Conservation (phyloP, 2,329 filamentous ascomycete species). For the Hypoxylon sp. region DNA sequence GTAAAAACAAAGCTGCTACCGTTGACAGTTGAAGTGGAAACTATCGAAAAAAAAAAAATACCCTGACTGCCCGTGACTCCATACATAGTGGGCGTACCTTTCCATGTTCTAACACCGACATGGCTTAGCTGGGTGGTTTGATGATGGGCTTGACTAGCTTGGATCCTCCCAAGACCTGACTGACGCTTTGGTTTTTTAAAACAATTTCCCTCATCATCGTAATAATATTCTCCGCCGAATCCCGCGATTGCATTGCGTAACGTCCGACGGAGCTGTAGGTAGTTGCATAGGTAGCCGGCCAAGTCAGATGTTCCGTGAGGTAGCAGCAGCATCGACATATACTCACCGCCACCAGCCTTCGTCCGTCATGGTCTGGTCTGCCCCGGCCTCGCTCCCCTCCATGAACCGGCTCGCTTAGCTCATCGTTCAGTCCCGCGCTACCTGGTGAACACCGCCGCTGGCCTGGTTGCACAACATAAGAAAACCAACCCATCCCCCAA, state of each 20-base stretch:
- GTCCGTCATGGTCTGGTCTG: conserved; percentile 34
- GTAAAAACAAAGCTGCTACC: conserved; percentile 21
- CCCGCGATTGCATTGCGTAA: conserved; percentile 12
- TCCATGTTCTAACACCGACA: conserved; percentile 40
- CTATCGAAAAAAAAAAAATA: conserved; percentile 7
- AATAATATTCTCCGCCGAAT: conserved; percentile 22
- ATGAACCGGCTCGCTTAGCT: conserved; percentile 30
- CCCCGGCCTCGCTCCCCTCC: conserved; percentile 34
- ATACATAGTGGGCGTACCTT: conserved; percentile 19
- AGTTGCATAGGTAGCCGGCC: conserved; percentile 13
- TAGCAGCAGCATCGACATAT: conserved; percentile 21
- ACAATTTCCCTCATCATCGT: conserved; percentile 17
- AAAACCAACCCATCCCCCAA: conserved; percentile 20
- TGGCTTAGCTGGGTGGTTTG: conserved; percentile 25
- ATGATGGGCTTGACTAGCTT: conserved; percentile 32
- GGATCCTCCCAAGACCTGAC: conserved; percentile 28
- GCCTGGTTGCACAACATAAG: conserved; percentile 1
- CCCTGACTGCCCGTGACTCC: conserved; percentile 19
- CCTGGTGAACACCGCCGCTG: conserved; percentile 11
- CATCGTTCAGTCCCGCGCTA: conserved; percentile 15
- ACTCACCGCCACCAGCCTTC: conserved; percentile 8
- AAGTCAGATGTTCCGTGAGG: conserved; percentile 34
- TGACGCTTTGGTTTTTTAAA: conserved; percentile 21
- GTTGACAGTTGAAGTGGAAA: conserved; percentile 18
- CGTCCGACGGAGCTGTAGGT: conserved; percentile 13